Evolutionary conservation across 441 rosid genomes (phyloP).

Genomic region (Mallotus repandus): DNA sequence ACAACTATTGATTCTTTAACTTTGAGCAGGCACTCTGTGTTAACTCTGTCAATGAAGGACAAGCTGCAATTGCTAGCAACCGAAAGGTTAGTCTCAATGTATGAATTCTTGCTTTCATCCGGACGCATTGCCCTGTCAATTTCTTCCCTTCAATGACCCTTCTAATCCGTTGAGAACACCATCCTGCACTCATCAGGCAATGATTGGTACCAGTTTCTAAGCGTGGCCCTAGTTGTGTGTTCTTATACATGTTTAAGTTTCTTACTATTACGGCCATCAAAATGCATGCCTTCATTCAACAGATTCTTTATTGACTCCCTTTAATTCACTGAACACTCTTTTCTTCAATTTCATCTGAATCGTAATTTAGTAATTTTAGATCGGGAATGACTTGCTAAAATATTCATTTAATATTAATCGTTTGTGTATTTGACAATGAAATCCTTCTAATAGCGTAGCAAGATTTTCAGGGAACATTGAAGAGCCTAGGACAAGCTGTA

Average conservation of each 20-base stretch:
- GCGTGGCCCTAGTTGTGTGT: background rate
- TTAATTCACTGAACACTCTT: background rate
- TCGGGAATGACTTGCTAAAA: background rate
- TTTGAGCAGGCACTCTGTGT: conserved; percentile 80
- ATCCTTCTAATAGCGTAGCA: background rate
- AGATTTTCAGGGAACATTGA: conserved; percentile 9
- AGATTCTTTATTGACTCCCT: background rate
- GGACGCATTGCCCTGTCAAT: background rate
- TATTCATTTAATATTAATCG: background rate
- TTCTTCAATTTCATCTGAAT: conserved; percentile 1
- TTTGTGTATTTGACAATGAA: background rate
- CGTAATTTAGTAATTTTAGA: background rate
- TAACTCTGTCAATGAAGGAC: conserved; percentile 65
- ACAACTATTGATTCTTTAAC: conserved; percentile 21
- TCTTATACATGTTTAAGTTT: background rate
- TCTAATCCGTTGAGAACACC: background rate
- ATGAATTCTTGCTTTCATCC: conserved; percentile 18
- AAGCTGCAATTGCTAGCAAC: conserved; percentile 86
- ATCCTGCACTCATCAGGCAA: background rate
- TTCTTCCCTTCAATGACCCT: background rate
- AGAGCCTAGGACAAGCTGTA: background rate
- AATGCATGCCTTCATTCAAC: background rate
- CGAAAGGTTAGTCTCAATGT: conserved; percentile 65
- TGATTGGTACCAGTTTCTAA: background rate
- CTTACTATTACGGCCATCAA: background rate